Percentiles rank a stretch among this genome's conserved stretches.
Evolutionary conservation across 257 asterid species (phyloP).

Genomic region (Echium plantagineum): DNA sequence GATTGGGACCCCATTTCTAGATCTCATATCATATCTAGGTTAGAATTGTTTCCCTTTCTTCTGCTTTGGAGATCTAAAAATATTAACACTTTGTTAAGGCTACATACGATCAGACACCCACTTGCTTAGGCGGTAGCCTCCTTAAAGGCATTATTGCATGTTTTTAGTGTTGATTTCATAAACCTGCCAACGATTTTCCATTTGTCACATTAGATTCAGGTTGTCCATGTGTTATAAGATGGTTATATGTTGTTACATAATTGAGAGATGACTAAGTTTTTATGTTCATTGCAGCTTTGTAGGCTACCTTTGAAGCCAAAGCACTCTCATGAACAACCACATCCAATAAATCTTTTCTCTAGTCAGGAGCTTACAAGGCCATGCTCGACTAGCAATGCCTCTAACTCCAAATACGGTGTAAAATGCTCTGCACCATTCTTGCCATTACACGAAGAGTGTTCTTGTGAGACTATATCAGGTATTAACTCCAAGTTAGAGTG

Average conservation of each 20-base stretch:
- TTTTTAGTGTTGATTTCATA: background rate
- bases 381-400: conserved; percentile 9
- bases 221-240: background rate
- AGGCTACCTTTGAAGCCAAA: conserved; percentile 25
- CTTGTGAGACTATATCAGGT: conserved; percentile 48
- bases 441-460: conserved; percentile 18
- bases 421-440: conserved; percentile 11
- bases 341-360: conserved; percentile 23
- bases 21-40: background rate
- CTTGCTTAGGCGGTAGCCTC: too few relatives aligned
- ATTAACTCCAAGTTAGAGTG: conserved; percentile 73
- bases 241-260: background rate
- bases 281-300: conserved; percentile 41
- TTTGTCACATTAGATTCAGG: background rate
- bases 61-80: background rate
- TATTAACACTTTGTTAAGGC: background rate
- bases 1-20: background rate
- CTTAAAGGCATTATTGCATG: too few relatives aligned
- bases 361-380: conserved; percentile 16
- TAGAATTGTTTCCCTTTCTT: background rate
- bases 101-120: too few relatives aligned
- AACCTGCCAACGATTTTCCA: background rate
- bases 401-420: conserved; percentile 15
- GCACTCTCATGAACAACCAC: conserved; percentile 22
- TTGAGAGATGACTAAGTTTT: background rate